A percentile compares a stretch with the other conserved stretches of the same genome.
These are phyloP conservation scores for Arabis alpina DNA, from an alignment of 345 rosid genomes.

Conservation along the genomic window DNA sequence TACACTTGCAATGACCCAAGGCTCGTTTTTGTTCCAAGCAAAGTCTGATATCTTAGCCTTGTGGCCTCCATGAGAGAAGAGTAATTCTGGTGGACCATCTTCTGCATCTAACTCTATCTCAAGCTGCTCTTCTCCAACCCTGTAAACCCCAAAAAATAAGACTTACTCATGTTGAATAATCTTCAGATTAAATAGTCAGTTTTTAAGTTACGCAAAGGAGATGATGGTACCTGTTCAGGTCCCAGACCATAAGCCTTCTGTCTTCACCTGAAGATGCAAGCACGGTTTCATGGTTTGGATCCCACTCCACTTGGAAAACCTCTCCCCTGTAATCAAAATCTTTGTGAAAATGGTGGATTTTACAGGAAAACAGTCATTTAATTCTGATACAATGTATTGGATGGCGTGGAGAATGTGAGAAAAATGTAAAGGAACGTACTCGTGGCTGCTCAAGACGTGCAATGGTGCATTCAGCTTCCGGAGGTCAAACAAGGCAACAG, in stretches of 20 bases:
- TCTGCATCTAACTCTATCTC: constrained; percentile 81
- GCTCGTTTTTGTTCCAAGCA: constrained; percentile 74
- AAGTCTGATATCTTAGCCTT: constrained; percentile 82
- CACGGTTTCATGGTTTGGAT: constrained; percentile 92
- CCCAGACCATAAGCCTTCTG: constrained; percentile 94
- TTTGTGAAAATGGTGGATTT: neutral
- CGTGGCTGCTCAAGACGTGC: constrained; percentile 75
- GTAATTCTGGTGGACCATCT: constrained; percentile 92
- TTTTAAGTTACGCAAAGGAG: neutral
- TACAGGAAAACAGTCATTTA: neutral
- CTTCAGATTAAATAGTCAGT: neutral
- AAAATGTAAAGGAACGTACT: constrained; percentile 48
- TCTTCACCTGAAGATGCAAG: constrained; percentile 92
- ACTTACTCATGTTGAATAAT: neutral
- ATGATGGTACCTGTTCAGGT: constrained; percentile 72
- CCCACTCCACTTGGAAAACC: constrained; percentile 97
- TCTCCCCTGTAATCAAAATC: constrained; percentile 45
- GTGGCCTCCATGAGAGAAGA: constrained; percentile 91
- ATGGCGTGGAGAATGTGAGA: neutral
- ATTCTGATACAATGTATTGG: neutral
- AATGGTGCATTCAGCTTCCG: constrained; percentile 70
- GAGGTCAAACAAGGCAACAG: constrained; percentile 79
- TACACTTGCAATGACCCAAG: constrained; percentile 82
- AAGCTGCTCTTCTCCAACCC: constrained; percentile 88
- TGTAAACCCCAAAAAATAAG: constrained; percentile 26